A percentile compares a stretch with the other conserved stretches of the same genome.
These are phyloP conservation scores for Eucalyptus cloeziana DNA, from an alignment of 345 rosid genomes.

Conservation along the genomic window DNA sequence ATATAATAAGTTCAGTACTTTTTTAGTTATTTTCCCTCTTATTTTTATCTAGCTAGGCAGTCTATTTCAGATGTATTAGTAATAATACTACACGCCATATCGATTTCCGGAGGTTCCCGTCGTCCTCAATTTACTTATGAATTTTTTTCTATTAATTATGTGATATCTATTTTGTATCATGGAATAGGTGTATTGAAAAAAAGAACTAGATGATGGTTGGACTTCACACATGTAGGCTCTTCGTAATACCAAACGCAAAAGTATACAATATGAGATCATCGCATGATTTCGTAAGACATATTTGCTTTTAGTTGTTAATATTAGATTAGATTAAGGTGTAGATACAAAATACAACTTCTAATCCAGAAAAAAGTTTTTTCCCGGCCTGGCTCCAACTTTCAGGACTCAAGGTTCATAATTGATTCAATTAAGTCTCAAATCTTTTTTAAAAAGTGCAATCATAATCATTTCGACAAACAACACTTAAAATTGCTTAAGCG, in stretches of 20 bases:
- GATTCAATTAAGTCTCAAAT: rapidly evolving
- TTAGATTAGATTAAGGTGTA: background rate
- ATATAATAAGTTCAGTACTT: too few relatives aligned
- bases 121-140: background rate
- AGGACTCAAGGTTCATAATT: background rate
- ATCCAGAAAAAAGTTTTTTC: background rate
- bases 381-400: background rate
- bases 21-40: too few relatives aligned
- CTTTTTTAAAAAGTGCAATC: background rate
- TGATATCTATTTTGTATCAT: too few relatives aligned
- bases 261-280: background rate
- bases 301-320: background rate
- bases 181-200: background rate
- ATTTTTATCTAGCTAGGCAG: too few relatives aligned
- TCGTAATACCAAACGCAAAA: background rate
- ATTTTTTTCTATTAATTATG: too few relatives aligned
- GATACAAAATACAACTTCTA: background rate
- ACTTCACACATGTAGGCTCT: background rate
- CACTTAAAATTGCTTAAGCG: background rate
- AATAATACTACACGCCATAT: too few relatives aligned
- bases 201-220: background rate
- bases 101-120: background rate
- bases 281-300: background rate
- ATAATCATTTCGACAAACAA: rapidly evolving
- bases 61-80: background rate